phyloP scores from a whole-genome alignment of 257 asterid species.

The Solanum dulcamara region DNA sequence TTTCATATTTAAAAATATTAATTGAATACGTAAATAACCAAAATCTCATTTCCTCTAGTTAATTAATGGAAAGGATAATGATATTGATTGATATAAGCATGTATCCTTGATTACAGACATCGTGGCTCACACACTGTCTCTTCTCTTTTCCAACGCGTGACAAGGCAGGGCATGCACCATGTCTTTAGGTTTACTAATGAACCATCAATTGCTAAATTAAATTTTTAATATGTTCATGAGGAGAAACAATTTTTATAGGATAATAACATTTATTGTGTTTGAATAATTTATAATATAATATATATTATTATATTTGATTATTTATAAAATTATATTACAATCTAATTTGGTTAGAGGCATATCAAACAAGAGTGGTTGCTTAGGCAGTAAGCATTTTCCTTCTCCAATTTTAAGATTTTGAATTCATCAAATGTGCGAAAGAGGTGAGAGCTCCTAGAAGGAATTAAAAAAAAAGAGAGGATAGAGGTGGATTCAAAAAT shows the following conservation, averaged over 20 bases:
- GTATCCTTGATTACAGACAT: background rate
- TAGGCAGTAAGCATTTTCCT: background rate
- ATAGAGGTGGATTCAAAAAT: background rate
- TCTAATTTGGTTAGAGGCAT: background rate
- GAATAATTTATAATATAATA: background rate
- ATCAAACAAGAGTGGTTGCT: background rate
- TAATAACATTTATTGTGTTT: background rate
- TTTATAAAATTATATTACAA: background rate
- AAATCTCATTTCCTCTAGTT: no score
- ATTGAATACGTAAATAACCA: no score
- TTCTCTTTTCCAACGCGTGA: background rate
- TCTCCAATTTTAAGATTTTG: background rate
- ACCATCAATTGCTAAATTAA: background rate
- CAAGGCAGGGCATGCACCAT: background rate
- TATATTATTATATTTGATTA: background rate
- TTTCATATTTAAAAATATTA: no score
- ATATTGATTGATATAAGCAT: background rate
- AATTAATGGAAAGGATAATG: background rate
- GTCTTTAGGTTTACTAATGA: background rate
- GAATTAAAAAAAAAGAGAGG: background rate
- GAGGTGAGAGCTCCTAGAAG: background rate
- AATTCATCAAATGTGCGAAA: background rate
- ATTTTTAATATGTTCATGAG: background rate
- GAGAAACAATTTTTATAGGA: background rate
- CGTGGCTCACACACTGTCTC: background rate